Conservation (phyloP, 805 yeast species). For the Wilhelminamyces savonicus region DNA sequence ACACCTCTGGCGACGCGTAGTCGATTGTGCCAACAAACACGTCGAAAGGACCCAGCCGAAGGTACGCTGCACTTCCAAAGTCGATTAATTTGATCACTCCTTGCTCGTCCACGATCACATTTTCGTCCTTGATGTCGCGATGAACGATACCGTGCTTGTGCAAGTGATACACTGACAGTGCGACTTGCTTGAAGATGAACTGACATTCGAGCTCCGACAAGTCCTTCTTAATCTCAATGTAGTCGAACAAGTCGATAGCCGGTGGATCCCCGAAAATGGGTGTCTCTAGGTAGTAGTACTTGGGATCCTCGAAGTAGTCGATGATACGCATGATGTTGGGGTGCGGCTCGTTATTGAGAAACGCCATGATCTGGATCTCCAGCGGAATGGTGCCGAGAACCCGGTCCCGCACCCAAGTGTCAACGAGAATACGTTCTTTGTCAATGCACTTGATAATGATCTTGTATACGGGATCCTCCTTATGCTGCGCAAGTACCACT, state of each 20-base stretch:
- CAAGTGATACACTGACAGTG: conserved; percentile 71
- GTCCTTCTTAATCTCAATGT: conserved; percentile 77
- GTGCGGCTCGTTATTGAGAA: conserved; percentile 71
- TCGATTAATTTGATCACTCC: conserved; percentile 84
- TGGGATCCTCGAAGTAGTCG: conserved; percentile 90
- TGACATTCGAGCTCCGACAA: conserved; percentile 78
- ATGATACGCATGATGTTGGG: conserved; percentile 80
- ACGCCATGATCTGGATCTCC: conserved; percentile 91
- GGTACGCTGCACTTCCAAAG: conserved; percentile 92
- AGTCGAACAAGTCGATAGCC: conserved; percentile 88
- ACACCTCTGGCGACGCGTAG: conserved; percentile 96
- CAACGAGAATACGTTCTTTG: conserved; percentile 89
- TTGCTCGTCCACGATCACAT: conserved; percentile 77
- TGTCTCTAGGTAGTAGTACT: conserved; percentile 84
- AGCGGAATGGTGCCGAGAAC: conserved; percentile 88
- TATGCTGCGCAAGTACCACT: conserved; percentile 73
- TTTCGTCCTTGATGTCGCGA: conserved; percentile 93
- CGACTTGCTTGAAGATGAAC: conserved; percentile 72
- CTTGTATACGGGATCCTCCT: conserved; percentile 52
- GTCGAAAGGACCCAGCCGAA: conserved; percentile 88
- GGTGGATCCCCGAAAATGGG: conserved; percentile 87
- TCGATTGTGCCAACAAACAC: conserved; percentile 97
- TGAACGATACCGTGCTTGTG: conserved; percentile 87
- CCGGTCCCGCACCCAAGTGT: conserved; percentile 95
- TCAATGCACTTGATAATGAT: conserved; percentile 85